Conservation (phyloP, 257 asterid species). For the Anisodus tanguticus region DNA sequence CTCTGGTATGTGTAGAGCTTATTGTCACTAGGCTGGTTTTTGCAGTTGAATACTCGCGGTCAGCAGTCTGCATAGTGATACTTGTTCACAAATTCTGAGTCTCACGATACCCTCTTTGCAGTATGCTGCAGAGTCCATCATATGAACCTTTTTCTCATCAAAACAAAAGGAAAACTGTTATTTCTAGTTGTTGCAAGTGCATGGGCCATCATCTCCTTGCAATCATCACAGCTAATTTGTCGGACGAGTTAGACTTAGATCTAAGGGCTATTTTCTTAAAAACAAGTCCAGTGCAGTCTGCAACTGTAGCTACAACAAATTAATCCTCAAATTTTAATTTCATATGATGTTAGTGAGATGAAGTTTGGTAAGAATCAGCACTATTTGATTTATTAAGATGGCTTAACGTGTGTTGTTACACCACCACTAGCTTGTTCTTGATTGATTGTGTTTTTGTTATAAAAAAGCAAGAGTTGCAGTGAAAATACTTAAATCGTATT, state of each 20-base stretch:
- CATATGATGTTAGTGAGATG: background rate
- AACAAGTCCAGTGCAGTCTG: background rate
- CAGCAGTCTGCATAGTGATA: background rate
- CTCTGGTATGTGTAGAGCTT: slow-evolving; percentile 51
- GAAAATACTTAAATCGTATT: background rate
- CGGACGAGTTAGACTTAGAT: background rate
- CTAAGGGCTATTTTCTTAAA: background rate
- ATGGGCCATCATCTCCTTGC: background rate
- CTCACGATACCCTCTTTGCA: background rate
- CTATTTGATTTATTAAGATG: background rate
- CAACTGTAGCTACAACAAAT: background rate
- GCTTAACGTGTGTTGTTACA: background rate
- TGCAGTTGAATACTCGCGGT: background rate
- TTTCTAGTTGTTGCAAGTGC: background rate
- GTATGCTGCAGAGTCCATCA: background rate
- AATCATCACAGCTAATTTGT: background rate
- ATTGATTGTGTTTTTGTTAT: background rate
- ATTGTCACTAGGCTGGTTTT: background rate
- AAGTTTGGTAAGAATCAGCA: background rate
- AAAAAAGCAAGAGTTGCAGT: background rate
- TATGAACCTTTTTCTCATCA: background rate
- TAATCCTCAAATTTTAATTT: background rate
- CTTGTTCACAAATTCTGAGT: background rate
- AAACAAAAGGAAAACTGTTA: background rate
- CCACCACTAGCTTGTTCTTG: background rate